Evolutionary conservation across 805 yeast species (phyloP).

Genomic region (Myxozyma kluyveri): DNA sequence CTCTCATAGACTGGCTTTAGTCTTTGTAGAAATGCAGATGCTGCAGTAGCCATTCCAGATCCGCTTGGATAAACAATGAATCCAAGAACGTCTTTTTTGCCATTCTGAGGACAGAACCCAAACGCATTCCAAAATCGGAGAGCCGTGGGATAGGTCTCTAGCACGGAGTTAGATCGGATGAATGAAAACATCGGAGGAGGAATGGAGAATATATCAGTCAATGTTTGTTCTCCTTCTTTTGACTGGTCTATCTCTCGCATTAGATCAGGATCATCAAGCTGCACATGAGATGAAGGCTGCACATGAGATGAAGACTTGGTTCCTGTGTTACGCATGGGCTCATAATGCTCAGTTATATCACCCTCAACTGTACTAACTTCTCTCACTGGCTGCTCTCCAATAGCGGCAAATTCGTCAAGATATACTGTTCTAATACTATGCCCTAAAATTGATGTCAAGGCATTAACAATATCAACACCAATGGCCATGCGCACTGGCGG

Average conservation of each 20-base stretch:
- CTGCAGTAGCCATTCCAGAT: conserved; percentile 29
- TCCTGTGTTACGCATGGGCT: neutral
- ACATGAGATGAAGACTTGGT: neutral
- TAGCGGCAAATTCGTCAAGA: conserved; percentile 19
- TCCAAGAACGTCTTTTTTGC: conserved; percentile 35
- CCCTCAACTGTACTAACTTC: no score
- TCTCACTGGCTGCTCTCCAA: no score
- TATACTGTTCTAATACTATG: conserved; percentile 9
- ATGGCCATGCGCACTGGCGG: conserved; percentile 4
- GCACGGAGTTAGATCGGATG: conserved; percentile 31
- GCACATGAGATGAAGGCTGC: no score
- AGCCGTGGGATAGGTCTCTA: conserved; percentile 41
- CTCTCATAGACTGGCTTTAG: conserved; percentile 39
- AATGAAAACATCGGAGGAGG: conserved; percentile 37
- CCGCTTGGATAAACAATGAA: conserved; percentile 36
- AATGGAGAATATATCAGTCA: conserved; percentile 16
- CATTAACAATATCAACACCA: conserved; percentile 24
- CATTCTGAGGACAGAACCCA: conserved; percentile 39
- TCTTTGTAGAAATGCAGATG: conserved; percentile 30
- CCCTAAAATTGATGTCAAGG: conserved; percentile 17
- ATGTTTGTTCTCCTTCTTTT: conserved; percentile 1
- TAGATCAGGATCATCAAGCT: no score
- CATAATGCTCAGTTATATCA: conserved; percentile 8
- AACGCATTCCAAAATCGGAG: conserved; percentile 43
- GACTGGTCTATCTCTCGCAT: no score